Percentiles rank a stretch among this genome's conserved stretches.
These are phyloP conservation scores for Trichoderma gracile DNA, from an alignment of 2,329 filamentous ascomycete species.

Conservation along the genomic window DNA sequence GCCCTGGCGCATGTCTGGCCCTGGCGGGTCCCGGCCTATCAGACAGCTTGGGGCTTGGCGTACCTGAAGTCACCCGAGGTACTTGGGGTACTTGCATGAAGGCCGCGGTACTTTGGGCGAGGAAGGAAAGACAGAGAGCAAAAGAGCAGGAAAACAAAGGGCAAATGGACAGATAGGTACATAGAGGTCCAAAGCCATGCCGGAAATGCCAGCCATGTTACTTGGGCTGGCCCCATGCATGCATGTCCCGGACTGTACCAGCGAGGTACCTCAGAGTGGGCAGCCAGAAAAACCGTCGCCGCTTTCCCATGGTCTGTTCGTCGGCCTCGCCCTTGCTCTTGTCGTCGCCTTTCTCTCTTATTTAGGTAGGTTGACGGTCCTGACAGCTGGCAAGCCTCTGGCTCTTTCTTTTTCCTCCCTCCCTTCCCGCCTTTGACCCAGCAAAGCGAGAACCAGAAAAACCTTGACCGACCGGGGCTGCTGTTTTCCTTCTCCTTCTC, in stretches of 20 bases:
- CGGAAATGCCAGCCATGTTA: conserved; percentile 5
- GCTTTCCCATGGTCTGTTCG: conserved; percentile 25
- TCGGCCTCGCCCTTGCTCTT: conserved; percentile 27
- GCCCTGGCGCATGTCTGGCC: conserved; percentile 16
- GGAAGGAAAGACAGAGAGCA: neutral
- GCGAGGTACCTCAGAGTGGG: neutral
- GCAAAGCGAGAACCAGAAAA: neutral
- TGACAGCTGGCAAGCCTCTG: conserved; percentile 22
- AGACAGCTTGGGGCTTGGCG: neutral
- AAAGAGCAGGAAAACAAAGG: conserved; percentile 17
- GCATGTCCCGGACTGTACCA: too few relatives aligned
- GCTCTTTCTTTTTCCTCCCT: conserved; percentile 16
- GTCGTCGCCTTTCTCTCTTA: conserved; percentile 7
- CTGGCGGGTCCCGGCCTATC: conserved; percentile 12
- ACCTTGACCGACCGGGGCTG: conserved; percentile 8
- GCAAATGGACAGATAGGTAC: neutral
- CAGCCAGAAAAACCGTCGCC: conserved; percentile 24
- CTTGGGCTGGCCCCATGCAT: conserved; percentile 8
- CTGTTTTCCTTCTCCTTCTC: conserved; percentile 6
- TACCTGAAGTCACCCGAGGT: conserved; percentile 16
- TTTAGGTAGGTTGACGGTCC: conserved; percentile 27
- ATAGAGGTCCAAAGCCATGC: conserved; percentile 17
- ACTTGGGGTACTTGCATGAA: conserved; percentile 20
- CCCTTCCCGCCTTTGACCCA: conserved; percentile 15
- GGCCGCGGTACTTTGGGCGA: conserved; percentile 21